phyloP scores from a whole-genome alignment of 495 filamentous ascomycete genomes.

The Parathielavia hyrcaniae region DNA sequence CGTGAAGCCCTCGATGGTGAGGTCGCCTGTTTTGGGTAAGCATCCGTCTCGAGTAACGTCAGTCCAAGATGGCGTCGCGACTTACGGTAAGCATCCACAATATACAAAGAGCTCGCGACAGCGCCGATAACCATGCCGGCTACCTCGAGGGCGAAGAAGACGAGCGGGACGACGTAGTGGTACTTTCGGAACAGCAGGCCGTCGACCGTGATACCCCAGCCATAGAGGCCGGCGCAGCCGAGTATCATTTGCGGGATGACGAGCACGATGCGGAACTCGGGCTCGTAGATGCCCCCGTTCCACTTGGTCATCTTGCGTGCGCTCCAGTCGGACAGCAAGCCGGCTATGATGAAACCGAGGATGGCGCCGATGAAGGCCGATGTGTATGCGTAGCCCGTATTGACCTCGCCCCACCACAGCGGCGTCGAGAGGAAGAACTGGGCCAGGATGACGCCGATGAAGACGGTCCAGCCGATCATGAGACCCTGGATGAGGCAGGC shows the following conservation, averaged over 20 bases:
- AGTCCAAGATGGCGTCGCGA: conserved; percentile 15
- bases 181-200: conserved; percentile 50
- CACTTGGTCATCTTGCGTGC: conserved; percentile 61
- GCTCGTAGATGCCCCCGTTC: conserved; percentile 81
- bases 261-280: conserved; percentile 79
- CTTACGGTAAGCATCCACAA: conserved; percentile 88
- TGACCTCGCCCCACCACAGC: conserved; percentile 71
- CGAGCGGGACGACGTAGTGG: conserved; percentile 63
- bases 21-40: conserved; percentile 49
- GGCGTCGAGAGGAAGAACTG: conserved; percentile 75
- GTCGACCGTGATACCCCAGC: conserved; percentile 66
- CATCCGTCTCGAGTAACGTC: not conserved
- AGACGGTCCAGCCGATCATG: conserved; percentile 90
- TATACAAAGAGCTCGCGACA: conserved; percentile 78
- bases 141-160: conserved; percentile 72
- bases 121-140: conserved; percentile 89
- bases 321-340: conserved; percentile 66
- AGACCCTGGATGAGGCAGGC: conserved; percentile 85
- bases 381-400: conserved; percentile 83
- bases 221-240: conserved; percentile 72
- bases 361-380: conserved; percentile 81
- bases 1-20: conserved; percentile 87
- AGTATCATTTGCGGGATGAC: conserved; percentile 75
- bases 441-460: conserved; percentile 83
- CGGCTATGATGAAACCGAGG: conserved; percentile 67